Conservation (phyloP, 2,329 filamentous ascomycete genomes). For the Fusarium musae region DNA sequence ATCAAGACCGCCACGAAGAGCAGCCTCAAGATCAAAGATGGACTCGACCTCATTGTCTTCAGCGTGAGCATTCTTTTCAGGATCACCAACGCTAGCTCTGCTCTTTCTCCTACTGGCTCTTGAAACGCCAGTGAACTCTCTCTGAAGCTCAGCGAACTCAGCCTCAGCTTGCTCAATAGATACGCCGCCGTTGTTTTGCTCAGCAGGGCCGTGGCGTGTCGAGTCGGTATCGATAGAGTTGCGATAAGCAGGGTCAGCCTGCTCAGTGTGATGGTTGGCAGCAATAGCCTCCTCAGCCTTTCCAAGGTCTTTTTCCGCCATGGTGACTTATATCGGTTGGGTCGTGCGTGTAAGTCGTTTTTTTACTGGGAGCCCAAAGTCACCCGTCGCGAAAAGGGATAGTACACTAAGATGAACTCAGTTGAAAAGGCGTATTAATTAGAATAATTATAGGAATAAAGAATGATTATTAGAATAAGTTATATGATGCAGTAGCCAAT, state of each 20-base stretch:
- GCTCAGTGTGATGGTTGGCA: slow-evolving; percentile 43
- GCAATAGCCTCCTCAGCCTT: slow-evolving; percentile 46
- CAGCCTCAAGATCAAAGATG: slow-evolving; percentile 79
- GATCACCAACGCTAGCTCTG: slow-evolving; percentile 54
- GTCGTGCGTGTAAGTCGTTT: not conserved
- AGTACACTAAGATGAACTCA: not conserved
- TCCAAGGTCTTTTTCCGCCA: slow-evolving; percentile 46
- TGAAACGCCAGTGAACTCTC: slow-evolving; percentile 68
- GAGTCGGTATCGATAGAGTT: slow-evolving; percentile 45
- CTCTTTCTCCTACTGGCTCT: slow-evolving; percentile 56
- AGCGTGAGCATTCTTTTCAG: slow-evolving; percentile 65
- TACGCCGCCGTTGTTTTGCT: slow-evolving; percentile 58
- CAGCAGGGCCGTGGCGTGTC: slow-evolving; percentile 40
- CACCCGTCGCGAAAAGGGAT: slow-evolving; percentile 38
- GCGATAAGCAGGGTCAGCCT: slow-evolving; percentile 40
- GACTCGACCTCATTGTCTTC: slow-evolving; percentile 57
- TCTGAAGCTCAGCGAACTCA: slow-evolving; percentile 76
- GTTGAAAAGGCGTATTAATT: not conserved
- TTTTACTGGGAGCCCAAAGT: slow-evolving; percentile 42
- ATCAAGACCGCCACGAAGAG: slow-evolving; percentile 75
- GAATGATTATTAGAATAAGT: not conserved
- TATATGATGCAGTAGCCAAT: slow-evolving; percentile 5
- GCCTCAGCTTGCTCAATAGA: slow-evolving; percentile 74
- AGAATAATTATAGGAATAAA: not conserved
- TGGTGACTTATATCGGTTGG: slow-evolving; percentile 6